Evolutionary conservation across 2,329 filamentous ascomycete genomes (phyloP), one percentile per base, ranked within the genome.

Genomic region (Exophiala alcalophila): DNA sequence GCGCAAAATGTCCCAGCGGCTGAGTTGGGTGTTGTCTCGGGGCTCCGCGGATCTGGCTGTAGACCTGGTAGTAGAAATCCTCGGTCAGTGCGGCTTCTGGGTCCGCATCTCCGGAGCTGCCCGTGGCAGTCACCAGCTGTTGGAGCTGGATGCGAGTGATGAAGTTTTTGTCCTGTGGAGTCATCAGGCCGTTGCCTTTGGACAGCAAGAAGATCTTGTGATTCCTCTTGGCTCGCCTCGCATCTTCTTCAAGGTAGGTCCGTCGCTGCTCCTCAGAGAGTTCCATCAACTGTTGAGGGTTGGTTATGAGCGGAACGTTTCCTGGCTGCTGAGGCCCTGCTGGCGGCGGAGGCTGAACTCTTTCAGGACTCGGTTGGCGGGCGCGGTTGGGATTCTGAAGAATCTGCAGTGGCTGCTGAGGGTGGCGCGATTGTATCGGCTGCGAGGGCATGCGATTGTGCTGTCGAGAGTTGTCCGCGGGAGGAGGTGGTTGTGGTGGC

Each of bases 31-130:
- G 89, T 61, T 94, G 89, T 38, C 90, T 82, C 29, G 88, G 86
- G 29, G 87, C 86, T 46, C 88, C 89, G 38, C 91, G 84, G 52
- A 98, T 96, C 58, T 95, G 90, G 59, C 84, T 91, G 58, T 94
- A 91, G 15, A 98, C 92, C 62, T 98, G 92, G 59, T 97, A 98
- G 66, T 98, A 98, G 62, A 98, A 98, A 63, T 98, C 92, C 58
- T 98, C 92, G 1, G 82, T 78, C 25, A 97, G 74, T 5, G 86
- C 81, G 24, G 87, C 80, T 60, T 97, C 90, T 0, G 81, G 80
- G 31, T 84, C 84, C 31, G 83, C 77, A 50, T 94, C 89, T 39
- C 83, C 83, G 3, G 89, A 78, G 58, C 89, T 92, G 7, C 91
- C 91, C 16, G 89, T 94, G 6, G 92, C 90, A 8, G 91, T 83